Percentiles rank a stretch among this genome's conserved stretches.
These are phyloP conservation scores for Pythium sp. DNA, from an alignment of 352 stramenopile species.

Conservation along the genomic window DNA sequence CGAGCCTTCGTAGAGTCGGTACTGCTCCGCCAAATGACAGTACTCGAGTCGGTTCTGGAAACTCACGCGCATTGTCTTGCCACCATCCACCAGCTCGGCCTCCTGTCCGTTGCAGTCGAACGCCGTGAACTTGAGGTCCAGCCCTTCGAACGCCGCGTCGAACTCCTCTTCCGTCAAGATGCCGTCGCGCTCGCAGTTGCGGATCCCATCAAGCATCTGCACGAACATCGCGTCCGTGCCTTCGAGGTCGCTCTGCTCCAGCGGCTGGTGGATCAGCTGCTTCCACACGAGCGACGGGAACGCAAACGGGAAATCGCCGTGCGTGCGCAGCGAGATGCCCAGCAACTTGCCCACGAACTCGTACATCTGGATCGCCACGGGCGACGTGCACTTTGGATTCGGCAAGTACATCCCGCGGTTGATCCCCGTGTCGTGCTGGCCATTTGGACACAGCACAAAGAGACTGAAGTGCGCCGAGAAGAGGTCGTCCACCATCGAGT, in stretches of 20 bases:
- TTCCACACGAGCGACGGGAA: constrained; percentile 94
- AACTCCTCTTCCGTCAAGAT: constrained; percentile 83
- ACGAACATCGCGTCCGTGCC: constrained; percentile 88
- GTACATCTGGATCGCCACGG: constrained; percentile 90
- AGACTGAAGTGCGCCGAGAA: constrained; percentile 84
- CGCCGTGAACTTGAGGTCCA: constrained; percentile 78
- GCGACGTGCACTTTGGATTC: constrained; percentile 87
- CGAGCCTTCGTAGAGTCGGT: constrained; percentile 75
- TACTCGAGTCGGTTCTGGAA: constrained; percentile 88
- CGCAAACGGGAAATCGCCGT: constrained; percentile 91
- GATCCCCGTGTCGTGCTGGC: constrained; percentile 81
- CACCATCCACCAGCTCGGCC: constrained; percentile 79
- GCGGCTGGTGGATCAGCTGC: constrained; percentile 77
- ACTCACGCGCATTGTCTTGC: constrained; percentile 57
- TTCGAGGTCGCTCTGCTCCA: constrained; percentile 83
- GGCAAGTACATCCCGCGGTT: constrained; percentile 88
- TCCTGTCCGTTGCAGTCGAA: constrained; percentile 84
- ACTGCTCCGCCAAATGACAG: constrained; percentile 72
- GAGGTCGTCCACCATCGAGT: constrained; percentile 88
- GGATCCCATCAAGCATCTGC: constrained; percentile 88
- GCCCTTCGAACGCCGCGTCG: constrained; percentile 64
- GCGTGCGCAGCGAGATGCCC: constrained; percentile 91
- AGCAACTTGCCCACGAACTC: constrained; percentile 94
- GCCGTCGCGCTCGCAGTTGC: constrained; percentile 75
- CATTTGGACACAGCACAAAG: constrained; percentile 85